Base-by-base conservation (phyloP, 495 filamentous ascomycete species). In the Penicillium steckii region DNA sequence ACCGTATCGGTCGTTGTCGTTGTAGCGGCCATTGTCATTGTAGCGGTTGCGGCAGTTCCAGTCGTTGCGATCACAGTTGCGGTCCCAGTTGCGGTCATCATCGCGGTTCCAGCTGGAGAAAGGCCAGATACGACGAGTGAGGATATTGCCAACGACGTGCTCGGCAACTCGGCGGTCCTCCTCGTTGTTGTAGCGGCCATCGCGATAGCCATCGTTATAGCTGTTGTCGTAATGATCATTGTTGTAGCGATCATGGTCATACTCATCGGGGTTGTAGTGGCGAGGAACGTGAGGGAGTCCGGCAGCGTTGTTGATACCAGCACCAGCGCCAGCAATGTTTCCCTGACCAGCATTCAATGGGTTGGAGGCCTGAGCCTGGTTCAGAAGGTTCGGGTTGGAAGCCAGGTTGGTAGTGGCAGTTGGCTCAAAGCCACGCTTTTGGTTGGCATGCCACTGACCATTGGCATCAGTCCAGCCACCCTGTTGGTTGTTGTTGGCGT, bases 401-500 rank as follows among this genome's bases (percentile, higher is more conserved):
- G 30, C 22, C 15, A 29, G 22, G 42, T 44, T 29, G 25, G 42
- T 44, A 24, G 21, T 33, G 26, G 46, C n/a, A 29, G 42, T 44
- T 13, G 44, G 44, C 26, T 47, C 44, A 33, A 41, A 2, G 26
- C 45, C 40, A 33, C 58, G 58, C 58, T 61, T 64, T 17, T 47
- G 29, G 32, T 49, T 49, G 22, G 44, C 27, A 35, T 57, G 55
- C 55, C 55, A 57, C 18, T 47, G 42, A 23, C 55, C 55, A 8
- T 57, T 57, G 38, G 38, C 30, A 22, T 57, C 55, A 18, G 49
- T 52, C 55, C 55, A 57, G 1, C 54, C 54, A 6, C 42, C 40
- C 30, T 53, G 49, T 29, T 56, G 38, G 29, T 58, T 50, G 21
- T 58, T 50, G 21, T 49, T 55, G 22, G 42, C 27, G 48, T 61